A percentile compares a stretch with the other conserved stretches of the same genome.
phyloP scores from a whole-genome alignment of 371 early-diverging fungal species.

The Catenaria anguillulae region DNA sequence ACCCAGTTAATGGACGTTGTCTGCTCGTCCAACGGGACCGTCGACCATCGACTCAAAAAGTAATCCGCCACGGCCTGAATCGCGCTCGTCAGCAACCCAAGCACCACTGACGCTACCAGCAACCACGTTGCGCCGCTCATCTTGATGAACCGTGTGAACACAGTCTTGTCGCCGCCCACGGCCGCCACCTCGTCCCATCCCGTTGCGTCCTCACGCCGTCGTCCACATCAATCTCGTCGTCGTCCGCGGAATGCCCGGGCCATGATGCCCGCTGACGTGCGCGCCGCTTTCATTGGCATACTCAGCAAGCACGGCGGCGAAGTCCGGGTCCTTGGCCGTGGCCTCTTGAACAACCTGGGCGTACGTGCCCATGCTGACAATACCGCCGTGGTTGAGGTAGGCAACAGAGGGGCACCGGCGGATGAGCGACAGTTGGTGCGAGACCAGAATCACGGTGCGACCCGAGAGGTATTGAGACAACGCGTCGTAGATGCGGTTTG shows the following conservation, averaged over 20 bases:
- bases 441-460: slow-evolving; percentile 76
- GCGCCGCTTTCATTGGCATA: no score
- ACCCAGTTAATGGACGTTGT: background rate
- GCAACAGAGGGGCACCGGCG: slow-evolving; percentile 48
- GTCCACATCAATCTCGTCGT: background rate
- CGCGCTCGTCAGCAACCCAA: background rate
- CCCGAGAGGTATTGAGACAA: slow-evolving; percentile 57
- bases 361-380: slow-evolving; percentile 58
- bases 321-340: background rate
- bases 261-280: no score
- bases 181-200: background rate
- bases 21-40: background rate
- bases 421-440: slow-evolving; percentile 74
- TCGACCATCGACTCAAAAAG: background rate
- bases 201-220: no score
- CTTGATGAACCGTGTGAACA: background rate
- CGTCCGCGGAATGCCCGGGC: no score
- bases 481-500: slow-evolving; percentile 60
- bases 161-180: background rate
- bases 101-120: background rate
- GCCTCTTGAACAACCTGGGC: slow-evolving; percentile 32
- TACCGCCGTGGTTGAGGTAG: slow-evolving; percentile 54
- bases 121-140: background rate
- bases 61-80: background rate
- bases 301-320: background rate